A percentile compares a stretch with the other conserved stretches of the same genome.
Evolutionary conservation across 768 basidiomycete species (phyloP).

Genomic region (Termitomyces sp.): DNA sequence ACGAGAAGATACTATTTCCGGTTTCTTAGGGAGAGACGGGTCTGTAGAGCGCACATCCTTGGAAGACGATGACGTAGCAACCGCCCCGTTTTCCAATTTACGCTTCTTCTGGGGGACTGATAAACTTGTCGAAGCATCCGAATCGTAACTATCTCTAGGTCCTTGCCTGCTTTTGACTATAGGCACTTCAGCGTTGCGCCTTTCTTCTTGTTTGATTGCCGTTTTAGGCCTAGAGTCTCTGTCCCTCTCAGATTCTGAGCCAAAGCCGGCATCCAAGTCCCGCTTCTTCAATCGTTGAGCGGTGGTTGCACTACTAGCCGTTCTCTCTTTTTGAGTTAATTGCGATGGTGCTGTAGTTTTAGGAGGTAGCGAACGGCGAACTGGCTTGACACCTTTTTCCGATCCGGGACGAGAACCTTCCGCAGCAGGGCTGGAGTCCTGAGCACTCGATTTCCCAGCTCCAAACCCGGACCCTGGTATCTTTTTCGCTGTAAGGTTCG

Average conservation of each 20-base stretch:
- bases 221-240: slow-evolving; percentile 9
- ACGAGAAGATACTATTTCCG: slow-evolving; percentile 19
- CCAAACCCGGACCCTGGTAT: slow-evolving; percentile 46
- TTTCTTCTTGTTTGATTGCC: slow-evolving; percentile 4
- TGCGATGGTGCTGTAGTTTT: slow-evolving; percentile 25
- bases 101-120: slow-evolving; percentile 32
- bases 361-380: slow-evolving; percentile 21
- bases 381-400: slow-evolving; percentile 18
- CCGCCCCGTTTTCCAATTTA: slow-evolving; percentile 29
- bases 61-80: slow-evolving; percentile 10
- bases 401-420: slow-evolving; percentile 5
- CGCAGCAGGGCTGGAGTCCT: slow-evolving; percentile 1
- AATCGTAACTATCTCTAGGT: slow-evolving; percentile 23
- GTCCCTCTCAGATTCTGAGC: slow-evolving; percentile 18
- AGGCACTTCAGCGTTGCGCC: slow-evolving; percentile 13
- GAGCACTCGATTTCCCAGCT: slow-evolving; percentile 26
- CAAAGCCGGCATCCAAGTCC: slow-evolving; percentile 11
- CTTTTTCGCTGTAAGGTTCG: slow-evolving; percentile 21
- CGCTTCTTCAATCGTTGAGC: slow-evolving; percentile 13
- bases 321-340: slow-evolving; percentile 19
- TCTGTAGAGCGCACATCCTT: slow-evolving; percentile 18
- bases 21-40: slow-evolving; percentile 30
- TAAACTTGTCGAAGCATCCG: slow-evolving; percentile 15
- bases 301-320: slow-evolving; percentile 6
- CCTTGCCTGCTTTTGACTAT: slow-evolving; percentile 36